phyloP scores from a whole-genome alignment of 148 eudicot species.

The Chenopodium berlandieri region DNA sequence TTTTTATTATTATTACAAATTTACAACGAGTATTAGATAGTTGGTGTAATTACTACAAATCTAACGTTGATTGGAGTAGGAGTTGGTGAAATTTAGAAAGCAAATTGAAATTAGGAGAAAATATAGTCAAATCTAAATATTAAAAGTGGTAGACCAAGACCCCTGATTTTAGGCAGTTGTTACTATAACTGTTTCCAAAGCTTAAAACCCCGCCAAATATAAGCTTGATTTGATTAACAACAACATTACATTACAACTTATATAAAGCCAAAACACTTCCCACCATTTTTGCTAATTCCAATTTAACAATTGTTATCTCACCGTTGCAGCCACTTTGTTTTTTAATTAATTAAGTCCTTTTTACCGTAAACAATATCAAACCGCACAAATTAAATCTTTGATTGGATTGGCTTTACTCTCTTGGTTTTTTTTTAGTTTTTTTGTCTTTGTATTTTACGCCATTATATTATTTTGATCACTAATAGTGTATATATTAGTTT shows the following conservation, averaged over 20 bases:
- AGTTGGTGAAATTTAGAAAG: conserved; percentile 1
- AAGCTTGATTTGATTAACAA: neutral
- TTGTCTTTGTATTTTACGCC: too few species aligned
- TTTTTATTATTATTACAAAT: too few species aligned
- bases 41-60: too few species aligned
- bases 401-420: too few species aligned
- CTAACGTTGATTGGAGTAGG: conserved; percentile 5
- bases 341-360: too few species aligned
- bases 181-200: conserved; percentile 15
- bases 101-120: neutral
- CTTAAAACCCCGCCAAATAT: conserved; percentile 1
- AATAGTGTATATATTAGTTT: too few species aligned
- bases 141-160: conserved; percentile 12
- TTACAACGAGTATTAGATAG: too few species aligned
- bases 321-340: neutral
- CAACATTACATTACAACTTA: conserved; percentile 3
- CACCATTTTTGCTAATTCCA: conserved; percentile 1
- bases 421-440: too few species aligned
- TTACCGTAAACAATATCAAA: too few species aligned
- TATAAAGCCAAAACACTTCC: neutral
- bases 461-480: too few species aligned
- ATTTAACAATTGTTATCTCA: neutral
- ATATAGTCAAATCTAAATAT: too few species aligned
- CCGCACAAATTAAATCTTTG: too few species aligned
- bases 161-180: conserved; percentile 17